Conservation (phyloP, 2,329 filamentous ascomycete species). For the Bipolaris oryzae region DNA sequence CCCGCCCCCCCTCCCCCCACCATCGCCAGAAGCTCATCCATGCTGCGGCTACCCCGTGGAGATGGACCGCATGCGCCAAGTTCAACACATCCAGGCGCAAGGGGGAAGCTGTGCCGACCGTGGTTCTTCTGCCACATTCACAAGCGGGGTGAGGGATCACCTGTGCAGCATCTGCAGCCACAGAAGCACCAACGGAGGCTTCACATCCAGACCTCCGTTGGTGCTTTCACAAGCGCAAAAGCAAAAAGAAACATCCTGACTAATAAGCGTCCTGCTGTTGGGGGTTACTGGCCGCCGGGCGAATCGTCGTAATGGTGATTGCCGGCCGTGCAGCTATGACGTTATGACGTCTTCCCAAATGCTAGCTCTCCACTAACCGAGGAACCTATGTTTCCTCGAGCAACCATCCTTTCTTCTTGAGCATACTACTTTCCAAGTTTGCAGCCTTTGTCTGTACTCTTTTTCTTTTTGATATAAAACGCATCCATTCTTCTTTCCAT, state of each 20-base stretch:
- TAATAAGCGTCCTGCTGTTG: slow-evolving; percentile 8
- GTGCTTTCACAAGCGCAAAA: slow-evolving; percentile 1
- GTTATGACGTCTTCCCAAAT: slow-evolving; percentile 14
- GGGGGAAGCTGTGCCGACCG: slow-evolving; percentile 6
- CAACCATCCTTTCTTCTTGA: slow-evolving; percentile 7
- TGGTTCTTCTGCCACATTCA: not conserved
- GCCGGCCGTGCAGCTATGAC: slow-evolving; percentile 9
- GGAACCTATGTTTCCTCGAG: slow-evolving; percentile 17
- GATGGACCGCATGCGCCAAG: not conserved
- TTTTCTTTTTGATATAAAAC: not conserved
- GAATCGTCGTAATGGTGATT: slow-evolving; percentile 18
- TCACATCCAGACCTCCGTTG: not conserved
- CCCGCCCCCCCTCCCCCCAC: no score
- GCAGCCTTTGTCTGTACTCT: not conserved
- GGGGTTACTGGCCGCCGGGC: slow-evolving; percentile 1
- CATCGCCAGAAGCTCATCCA: not conserved
- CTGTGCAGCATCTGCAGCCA: slow-evolving; percentile 1
- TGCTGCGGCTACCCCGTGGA: slow-evolving; percentile 3
- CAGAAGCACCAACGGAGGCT: not conserved
- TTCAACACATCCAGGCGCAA: slow-evolving; percentile 4
- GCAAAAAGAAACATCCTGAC: slow-evolving; percentile 8
- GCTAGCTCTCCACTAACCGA: slow-evolving; percentile 16
- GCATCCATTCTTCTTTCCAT: slow-evolving; percentile 2
- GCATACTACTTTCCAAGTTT: slow-evolving; percentile 4
- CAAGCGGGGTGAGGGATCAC: not conserved